Base-by-base conservation (phyloP, 192 early-diverging fungal genomes). In the Dissophora globulifera region DNA sequence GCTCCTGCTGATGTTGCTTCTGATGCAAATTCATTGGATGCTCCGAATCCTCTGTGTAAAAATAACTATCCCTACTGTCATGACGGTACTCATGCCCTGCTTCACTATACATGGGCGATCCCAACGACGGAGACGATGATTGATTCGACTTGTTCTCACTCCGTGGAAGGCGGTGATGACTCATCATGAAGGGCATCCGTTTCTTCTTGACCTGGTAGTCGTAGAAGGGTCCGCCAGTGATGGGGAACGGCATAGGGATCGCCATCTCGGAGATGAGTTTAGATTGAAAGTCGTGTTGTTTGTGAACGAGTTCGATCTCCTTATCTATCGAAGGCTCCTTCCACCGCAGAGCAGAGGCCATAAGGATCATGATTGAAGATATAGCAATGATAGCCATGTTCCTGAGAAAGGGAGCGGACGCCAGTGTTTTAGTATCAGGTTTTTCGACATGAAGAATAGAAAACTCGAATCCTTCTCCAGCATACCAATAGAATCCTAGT, bases 361-460 rank as follows among this genome's bases (percentile, higher is more conserved):
- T 66, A 2, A 81, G 53, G 19, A 84, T 78, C 41, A 78, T 62
- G 16, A 84, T 81, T 35, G 68, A 79, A 0, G 79, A 62, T 22
- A 71, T 71, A 13, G 82, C 82, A 50, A 84, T 81, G 20, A 84
- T 84, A 2, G 65, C 79, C 82, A 84, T 84, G 32, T 84, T 84
- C 82, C 82, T 83, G n/a, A 55, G 19, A 33, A 65, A n/a, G 32
- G 38, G 1, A 46, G 13, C 10, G 11, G 20, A 45, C 43, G n/a
- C n/a, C n/a, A n/a, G n/a, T n/a, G n/a, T n/a, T n/a, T n/a, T n/a
- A n/a, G n/a, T n/a, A n/a, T n/a, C n/a, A n/a, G n/a, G n/a, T n/a
- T n/a, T n/a, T n/a, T n/a, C n/a, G n/a, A n/a, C n/a, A n/a, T n/a
- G n/a, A 38, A 38, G 7, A 13, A 40, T 57, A 35, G 15, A 17